Base-by-base conservation (phyloP, 2,329 filamentous ascomycete species). In the Dichotomopilus funicola region DNA sequence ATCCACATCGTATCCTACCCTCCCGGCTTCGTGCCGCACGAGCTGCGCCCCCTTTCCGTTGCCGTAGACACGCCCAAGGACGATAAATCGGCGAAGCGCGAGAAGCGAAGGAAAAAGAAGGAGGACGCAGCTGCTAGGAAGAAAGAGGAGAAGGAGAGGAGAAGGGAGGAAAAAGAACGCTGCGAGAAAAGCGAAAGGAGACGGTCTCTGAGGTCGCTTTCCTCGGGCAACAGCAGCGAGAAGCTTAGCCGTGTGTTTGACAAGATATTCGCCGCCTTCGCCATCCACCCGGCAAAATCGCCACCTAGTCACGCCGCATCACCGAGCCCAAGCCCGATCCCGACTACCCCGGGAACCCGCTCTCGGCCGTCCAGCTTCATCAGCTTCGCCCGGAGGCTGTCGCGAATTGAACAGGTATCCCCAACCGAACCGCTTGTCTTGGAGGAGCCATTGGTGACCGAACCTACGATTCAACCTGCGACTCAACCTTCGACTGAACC, bases 1-100 rank as follows among this genome's bases (percentile, higher is more conserved):
- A 81, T 82, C 58, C 77, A 79, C 65, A 80, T 82, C 57, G 72
- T 72, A 56, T 75, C 73, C 55, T 79, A 75, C 59, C 74, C 68
- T 44, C 55, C 73, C 58, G 67, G 76, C 34, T 74, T 71, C 47
- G 62, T 73, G 3, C 73, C 72, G 2, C 65, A 66, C 56, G 73
- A 75, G 44, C 62, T 73, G 11, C 62, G 75, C 43, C 51, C 67
- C 51, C 56, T 58, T 60, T 57, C 58, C 62, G 60, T 63, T 41
- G 66, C 66, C 10, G 31, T 66, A 59, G 61, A 67, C 70, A 47
- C 33, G n/a, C 59, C 67, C 72, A 71, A 65, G 59, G 69, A 61
- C 52, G 67, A 64, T 49, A 65, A 59, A 61, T 62, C 63, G 50
- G 63, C 50, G 53, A 59, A 61, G 52, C 54, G 53, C 13, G 59